Evolutionary conservation across 2,329 filamentous ascomycete genomes (phyloP), one percentile per base, ranked within the genome.

Genomic region (Ophiostoma australiae): DNA sequence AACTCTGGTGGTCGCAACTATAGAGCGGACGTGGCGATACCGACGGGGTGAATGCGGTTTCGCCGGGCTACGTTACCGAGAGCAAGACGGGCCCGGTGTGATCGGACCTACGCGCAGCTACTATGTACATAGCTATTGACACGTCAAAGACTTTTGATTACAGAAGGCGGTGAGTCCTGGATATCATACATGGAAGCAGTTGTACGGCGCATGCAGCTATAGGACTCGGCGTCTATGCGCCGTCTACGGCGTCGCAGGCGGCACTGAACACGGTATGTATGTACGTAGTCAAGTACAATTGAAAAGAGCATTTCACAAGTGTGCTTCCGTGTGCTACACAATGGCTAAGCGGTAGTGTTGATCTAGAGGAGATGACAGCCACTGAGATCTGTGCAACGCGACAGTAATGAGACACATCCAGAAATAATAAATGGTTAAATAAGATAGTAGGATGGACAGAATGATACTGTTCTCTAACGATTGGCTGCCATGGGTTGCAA

Each of bases 311-410:
- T 48, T 17, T 48, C 10, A n/a, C 17, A 48, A 44, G 5, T n/a
- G 44, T 48, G 44, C 44, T 20, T 48, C 20, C 44, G 44, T 48
- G 58, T 63, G 11, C 23, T 27, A 63, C 58, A 11, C 27, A 35
- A 3, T 58, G 58, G 27, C 58, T 13, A 33, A 63, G 27, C 27
- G 58, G 58, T 27, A 35, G 23, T 15, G 20, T 15, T 58, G 52
- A 58, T 58, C 52, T 58, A 5, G 17, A 27, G 44, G 27, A 58
- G 58, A 33, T 63, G 58, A 63, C 58, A 63, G 58, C 58, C 27
- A 63, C 58, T 33, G 58, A 15, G 58, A 63, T 63, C 58, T 63
- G 58, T 63, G 15, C 58, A 63, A 63, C 58, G 15, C 52, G 52
- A 48, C 23, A 27, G 52, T 31, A 61, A 11, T 33, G 13, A 17